A percentile compares a stretch with the other conserved stretches of the same genome.
These are phyloP conservation scores for Trichoderma asperellum DNA, from an alignment of 2,329 filamentous ascomycete genomes.

Conservation along the genomic window DNA sequence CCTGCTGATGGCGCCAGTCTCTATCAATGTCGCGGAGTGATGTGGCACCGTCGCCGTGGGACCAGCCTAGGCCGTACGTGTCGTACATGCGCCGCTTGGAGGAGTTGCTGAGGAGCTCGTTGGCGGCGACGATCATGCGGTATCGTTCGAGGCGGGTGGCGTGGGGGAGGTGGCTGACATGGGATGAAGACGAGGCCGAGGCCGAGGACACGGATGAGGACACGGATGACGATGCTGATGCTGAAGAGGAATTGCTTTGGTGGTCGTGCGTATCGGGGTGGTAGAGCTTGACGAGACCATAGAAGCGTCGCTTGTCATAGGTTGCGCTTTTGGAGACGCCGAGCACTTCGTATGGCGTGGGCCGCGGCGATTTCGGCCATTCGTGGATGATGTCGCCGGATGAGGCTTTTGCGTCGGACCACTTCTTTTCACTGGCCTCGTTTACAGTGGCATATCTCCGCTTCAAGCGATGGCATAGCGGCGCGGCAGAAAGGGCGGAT, in stretches of 20 bases:
- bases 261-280: constrained; percentile 74
- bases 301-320: constrained; percentile 85
- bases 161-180: constrained; percentile 43
- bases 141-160: constrained; percentile 82
- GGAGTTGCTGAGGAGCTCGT: constrained; percentile 84
- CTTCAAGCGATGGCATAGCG: not conserved
- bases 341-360: constrained; percentile 92
- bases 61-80: constrained; percentile 79
- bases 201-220: not conserved
- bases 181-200: constrained; percentile 1
- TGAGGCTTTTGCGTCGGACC: constrained; percentile 15
- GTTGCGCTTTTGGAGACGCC: constrained; percentile 59
- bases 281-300: constrained; percentile 92
- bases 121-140: constrained; percentile 82
- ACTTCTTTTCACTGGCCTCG: not conserved
- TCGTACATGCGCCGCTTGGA: constrained; percentile 82
- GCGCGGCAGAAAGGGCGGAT: not conserved
- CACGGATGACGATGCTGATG: constrained; percentile 1
- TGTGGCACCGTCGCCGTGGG: constrained; percentile 56
- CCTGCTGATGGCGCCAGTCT: constrained; percentile 54
- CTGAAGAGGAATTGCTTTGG: not conserved
- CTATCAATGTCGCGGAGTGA: constrained; percentile 51
- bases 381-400: constrained; percentile 32
- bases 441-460: constrained; percentile 20
- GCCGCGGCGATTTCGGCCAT: constrained; percentile 57